Percentiles rank a stretch among this genome's conserved stretches.
Evolutionary conservation across 176 grass and related monocot species (phyloP).

Genomic region (Aegilops sharonensis): DNA sequence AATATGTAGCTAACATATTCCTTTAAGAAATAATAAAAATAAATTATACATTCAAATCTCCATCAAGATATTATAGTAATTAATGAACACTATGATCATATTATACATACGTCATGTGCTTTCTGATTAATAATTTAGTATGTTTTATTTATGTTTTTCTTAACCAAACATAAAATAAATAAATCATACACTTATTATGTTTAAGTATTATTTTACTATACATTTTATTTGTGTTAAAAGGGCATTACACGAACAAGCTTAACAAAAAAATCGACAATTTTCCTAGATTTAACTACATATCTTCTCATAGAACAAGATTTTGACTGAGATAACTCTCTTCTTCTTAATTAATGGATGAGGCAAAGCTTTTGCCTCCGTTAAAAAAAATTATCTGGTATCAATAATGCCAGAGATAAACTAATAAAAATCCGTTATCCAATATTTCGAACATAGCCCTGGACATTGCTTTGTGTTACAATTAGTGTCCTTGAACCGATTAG

Average conservation of each 20-base stretch:
- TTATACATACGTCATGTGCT: neutral
- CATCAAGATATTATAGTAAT: too few relatives aligned
- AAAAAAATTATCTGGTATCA: neutral
- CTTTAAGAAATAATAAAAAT: too few relatives aligned
- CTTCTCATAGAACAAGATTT: neutral
- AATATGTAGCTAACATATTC: too few relatives aligned
- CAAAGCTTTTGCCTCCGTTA: too few relatives aligned
- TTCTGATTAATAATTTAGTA: neutral
- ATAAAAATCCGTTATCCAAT: neutral
- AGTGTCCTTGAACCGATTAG: too few relatives aligned
- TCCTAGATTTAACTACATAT: neutral
- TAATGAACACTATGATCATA: neutral
- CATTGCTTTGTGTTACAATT: too few relatives aligned
- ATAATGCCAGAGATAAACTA: neutral
- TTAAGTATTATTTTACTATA: neutral
- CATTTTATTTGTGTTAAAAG: neutral
- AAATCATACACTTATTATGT: neutral
- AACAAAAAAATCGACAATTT: neutral
- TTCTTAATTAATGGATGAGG: too few relatives aligned
- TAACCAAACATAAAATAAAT: neutral
- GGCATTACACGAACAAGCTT: neutral
- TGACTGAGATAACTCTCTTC: too few relatives aligned
- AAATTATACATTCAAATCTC: too few relatives aligned
- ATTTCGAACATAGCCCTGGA: neutral
- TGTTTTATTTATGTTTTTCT: neutral